Base-by-base conservation (phyloP, 495 filamentous ascomycete genomes). In the Penicillium canariense region DNA sequence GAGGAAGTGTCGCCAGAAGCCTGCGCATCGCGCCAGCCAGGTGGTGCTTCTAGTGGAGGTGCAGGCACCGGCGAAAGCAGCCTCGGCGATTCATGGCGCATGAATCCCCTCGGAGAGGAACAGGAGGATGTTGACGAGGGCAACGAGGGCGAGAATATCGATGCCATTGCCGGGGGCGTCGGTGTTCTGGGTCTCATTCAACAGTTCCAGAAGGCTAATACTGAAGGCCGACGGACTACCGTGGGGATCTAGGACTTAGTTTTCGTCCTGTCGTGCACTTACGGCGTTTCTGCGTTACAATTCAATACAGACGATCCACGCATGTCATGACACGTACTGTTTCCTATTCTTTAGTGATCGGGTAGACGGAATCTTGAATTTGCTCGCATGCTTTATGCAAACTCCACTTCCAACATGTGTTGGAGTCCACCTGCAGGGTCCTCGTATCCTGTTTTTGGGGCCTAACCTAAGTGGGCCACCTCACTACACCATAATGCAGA, bases 121-220 rank as follows among this genome's bases (percentile, higher is more conserved):
- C 65, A 60, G 52, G 74, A 72, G 56, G 77, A 77, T 3, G 67
- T 66, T 8, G 77, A 76, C 2, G 73, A 74, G 12, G 81, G 68
- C 23, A 72, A 77, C 27, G 69, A 80, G 25, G 76, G 67, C 3
- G 81, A 81, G 34, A 77, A 80, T 30, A 65, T 75, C 5, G 78
- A 81, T 14, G 77, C 70, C 9, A 77, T 77, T 18, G 68, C 76
- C 14, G 67, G 70, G 8, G 78, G 74, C 5, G 79, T 81, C 1
- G 75, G 75, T 5, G 94, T 98, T 10, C 75, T 98, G 51, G 88
- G 88, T 2, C 72, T 97, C 69, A 81, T 98, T 40, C 89, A 92
- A 64, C 88, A 97, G 66, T 96, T 96, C 68, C 88, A 91, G 67
- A 91, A 87, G 71, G 89, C 82, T 50, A 89, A 92, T 65, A 83